Conservation (phyloP, 805 yeast species). For the Saccharomycopsis amapae region DNA sequence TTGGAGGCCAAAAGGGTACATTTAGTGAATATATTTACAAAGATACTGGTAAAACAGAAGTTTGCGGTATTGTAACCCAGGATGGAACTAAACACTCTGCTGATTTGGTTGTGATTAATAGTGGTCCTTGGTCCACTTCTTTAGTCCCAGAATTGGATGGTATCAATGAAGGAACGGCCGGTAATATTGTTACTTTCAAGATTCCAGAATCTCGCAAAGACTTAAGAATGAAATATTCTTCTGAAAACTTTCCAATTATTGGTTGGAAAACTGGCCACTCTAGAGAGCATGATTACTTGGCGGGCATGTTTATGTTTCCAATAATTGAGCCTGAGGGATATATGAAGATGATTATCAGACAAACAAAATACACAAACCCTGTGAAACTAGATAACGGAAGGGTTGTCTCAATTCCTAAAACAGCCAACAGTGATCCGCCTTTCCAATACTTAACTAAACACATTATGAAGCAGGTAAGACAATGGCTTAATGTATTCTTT, state of each 20-base stretch:
- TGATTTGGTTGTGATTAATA: constrained; percentile 26
- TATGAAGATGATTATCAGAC: constrained; percentile 26
- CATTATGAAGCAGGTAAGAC: constrained; percentile 24
- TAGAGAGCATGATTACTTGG: background rate
- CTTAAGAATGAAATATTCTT: constrained; percentile 23
- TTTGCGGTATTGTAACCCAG: constrained; percentile 25
- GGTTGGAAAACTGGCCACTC: constrained; percentile 25
- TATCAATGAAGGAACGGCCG: constrained; percentile 29
- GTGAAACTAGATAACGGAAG: constrained; percentile 20
- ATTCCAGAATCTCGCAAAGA: constrained; percentile 22
- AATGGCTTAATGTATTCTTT: constrained; percentile 24
- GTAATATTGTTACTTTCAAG: constrained; percentile 28
- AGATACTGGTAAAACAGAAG: constrained; percentile 19
- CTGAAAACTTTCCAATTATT: constrained; percentile 27
- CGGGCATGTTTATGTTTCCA: constrained; percentile 9
- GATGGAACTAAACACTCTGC: constrained; percentile 27
- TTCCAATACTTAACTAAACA: constrained; percentile 25
- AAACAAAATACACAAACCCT: constrained; percentile 9
- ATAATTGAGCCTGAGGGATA: constrained; percentile 22
- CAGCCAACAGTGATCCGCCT: constrained; percentile 23
- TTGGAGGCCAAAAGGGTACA: constrained; percentile 21
- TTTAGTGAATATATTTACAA: constrained; percentile 19
- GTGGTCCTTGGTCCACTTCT: constrained; percentile 30
- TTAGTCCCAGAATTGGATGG: constrained; percentile 29
- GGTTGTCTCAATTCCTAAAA: constrained; percentile 20